Percentiles rank a stretch among this genome's conserved stretches.
phyloP scores from a whole-genome alignment of 345 rosid genomes.

The Gossypium arboreum region DNA sequence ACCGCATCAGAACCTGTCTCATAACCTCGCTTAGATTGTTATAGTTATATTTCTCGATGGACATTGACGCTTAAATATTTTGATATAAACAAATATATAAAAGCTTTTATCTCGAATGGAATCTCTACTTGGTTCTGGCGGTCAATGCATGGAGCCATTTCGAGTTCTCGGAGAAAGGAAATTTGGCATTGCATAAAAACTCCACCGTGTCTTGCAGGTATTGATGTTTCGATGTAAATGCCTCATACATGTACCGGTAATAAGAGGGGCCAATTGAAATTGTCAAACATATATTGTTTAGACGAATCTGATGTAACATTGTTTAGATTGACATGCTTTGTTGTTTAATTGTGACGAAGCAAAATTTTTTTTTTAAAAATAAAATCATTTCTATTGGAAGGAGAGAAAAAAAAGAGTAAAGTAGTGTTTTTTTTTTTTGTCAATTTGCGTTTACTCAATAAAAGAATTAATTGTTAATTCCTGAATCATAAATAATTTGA shows the following conservation, averaged over 20 bases:
- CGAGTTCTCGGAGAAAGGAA: slow-evolving; percentile 6
- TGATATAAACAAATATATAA: neutral
- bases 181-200: neutral
- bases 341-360: neutral
- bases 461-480: too few relatives aligned
- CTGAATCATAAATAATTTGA: too few relatives aligned
- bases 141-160: slow-evolving; percentile 8
- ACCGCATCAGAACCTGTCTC: slow-evolving; percentile 16
- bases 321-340: slow-evolving; percentile 3
- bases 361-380: too few relatives aligned
- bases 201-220: neutral
- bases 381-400: too few relatives aligned
- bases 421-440: neutral
- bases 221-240: neutral
- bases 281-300: slow-evolving; percentile 1
- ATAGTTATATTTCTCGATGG: neutral
- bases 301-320: slow-evolving; percentile 11
- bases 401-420: neutral
- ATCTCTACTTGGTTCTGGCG: slow-evolving; percentile 14
- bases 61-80: too few relatives aligned
- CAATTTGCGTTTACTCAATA: neutral
- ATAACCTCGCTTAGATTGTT: slow-evolving; percentile 17
- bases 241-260: neutral
- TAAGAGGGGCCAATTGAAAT: neutral
- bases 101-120: neutral